Percentiles rank a stretch among this genome's conserved stretches.
Evolutionary conservation across 139 green algal species (phyloP).

Genomic region (Chlamydomonas sp.): DNA sequence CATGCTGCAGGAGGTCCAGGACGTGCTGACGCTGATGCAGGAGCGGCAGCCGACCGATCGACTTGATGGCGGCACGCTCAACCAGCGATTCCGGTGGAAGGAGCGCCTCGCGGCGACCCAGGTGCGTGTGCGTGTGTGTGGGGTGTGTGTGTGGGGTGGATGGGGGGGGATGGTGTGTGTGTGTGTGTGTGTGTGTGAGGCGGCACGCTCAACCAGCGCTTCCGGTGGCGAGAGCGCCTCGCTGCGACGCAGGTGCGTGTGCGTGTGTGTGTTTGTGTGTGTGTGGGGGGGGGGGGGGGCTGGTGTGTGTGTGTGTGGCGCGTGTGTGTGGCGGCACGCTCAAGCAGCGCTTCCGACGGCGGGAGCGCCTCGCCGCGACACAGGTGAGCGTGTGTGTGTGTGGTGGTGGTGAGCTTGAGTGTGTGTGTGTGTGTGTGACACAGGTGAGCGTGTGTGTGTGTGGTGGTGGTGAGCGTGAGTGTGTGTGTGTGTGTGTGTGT

Average conservation of each 20-base stretch:
- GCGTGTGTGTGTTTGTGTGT: not conserved
- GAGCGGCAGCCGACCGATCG: not conserved
- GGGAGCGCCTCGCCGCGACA: conserved; percentile 54
- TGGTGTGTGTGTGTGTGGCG: too few relatives aligned
- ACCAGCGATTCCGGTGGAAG: conserved; percentile 54
- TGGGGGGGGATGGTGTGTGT: too few relatives aligned
- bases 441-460: too few relatives aligned
- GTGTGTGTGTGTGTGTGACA: too few relatives aligned
- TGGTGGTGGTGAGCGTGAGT: too few relatives aligned
- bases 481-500: too few relatives aligned
- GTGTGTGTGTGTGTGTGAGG: not conserved
- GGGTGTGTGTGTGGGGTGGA: too few relatives aligned
- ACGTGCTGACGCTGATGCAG: conserved; percentile 15
- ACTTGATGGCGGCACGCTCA: not conserved
- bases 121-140: conserved; percentile 17
- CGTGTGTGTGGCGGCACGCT: too few relatives aligned
- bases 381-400: conserved; percentile 34
- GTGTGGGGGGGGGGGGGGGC: not conserved
- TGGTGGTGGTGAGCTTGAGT: too few relatives aligned
- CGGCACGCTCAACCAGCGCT: conserved; percentile 5
- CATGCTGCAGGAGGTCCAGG: conserved; percentile 56
- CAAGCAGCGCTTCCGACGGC: conserved; percentile 53
- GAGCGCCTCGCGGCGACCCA: conserved; percentile 63
- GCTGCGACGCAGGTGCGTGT: conserved; percentile 46
- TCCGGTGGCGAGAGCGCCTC: conserved; percentile 71